Percentiles rank a stretch among this genome's conserved stretches.
Evolutionary conservation across 1,139 yeast genomes (phyloP).

Genomic region (Saccharomyces hybrid): DNA sequence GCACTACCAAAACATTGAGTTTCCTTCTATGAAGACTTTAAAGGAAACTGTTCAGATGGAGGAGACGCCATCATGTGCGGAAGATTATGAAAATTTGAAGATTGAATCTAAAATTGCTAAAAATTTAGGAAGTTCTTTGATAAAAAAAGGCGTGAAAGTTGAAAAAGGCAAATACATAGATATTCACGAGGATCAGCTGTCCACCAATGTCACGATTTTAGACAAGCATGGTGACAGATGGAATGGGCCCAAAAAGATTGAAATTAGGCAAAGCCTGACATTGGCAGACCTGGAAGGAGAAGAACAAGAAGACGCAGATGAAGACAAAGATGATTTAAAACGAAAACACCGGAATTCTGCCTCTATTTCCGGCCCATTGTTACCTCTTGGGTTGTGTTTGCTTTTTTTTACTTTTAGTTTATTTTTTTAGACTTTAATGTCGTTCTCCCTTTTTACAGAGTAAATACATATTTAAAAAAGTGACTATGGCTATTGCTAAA

Average conservation of each 20-base stretch:
- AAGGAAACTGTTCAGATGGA: not conserved
- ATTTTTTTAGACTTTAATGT: not conserved
- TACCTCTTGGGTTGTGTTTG: not conserved
- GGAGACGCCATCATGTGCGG: conserved; percentile 33
- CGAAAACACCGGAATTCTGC: not conserved
- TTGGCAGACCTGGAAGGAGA: not conserved
- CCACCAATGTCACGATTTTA: conserved; percentile 13
- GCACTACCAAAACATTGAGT: conserved; percentile 36
- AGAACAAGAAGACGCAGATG: not conserved
- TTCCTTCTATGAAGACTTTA: conserved; percentile 22
- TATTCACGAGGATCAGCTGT: conserved; percentile 31
- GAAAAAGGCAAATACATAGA: conserved; percentile 42
- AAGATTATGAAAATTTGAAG: conserved; percentile 45
- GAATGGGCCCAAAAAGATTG: conserved; percentile 1
- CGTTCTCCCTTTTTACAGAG: too few species aligned
- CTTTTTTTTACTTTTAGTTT: not conserved
- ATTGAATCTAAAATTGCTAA: conserved; percentile 42
- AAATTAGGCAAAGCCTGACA: not conserved
- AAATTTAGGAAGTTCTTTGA: conserved; percentile 39
- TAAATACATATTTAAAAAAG: not conserved
- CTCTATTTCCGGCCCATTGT: not conserved
- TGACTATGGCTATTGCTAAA: not conserved
- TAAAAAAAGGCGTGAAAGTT: conserved; percentile 42
- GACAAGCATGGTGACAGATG: conserved; percentile 13
- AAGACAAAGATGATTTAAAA: not conserved